Base-by-base conservation (phyloP, 169 alveolate genomes). In the Plasmodium ovale region DNA sequence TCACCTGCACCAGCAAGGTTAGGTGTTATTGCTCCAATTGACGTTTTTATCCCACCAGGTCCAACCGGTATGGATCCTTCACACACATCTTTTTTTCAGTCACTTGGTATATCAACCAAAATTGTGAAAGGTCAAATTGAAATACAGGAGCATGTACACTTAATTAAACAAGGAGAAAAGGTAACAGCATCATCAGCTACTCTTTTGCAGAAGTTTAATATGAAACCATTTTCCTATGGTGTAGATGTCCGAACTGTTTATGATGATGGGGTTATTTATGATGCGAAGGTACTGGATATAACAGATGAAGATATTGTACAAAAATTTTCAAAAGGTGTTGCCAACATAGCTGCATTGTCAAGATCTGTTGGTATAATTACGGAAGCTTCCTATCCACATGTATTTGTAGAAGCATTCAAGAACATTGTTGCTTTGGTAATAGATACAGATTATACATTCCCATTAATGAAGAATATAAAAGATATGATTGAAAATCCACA, bases 11-110 rank as follows among this genome's bases (percentile, higher is more conserved):
- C 99, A 35, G 99, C 99, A 54, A 95, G 98, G 91, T 99, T 97
- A 72, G 99, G 99, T 87, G 98, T 97, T 72, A 88, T 98, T 53
- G 99, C 99, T 49, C 99, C 99, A 1, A 94, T 95, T 84, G 99
- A 98, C 92, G 99, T 98, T 70, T 95, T 95, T 94, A 98, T 99
- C 72, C 99, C 99, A 10, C 98, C 99, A 49, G 99, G 99, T 9
- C 98, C 99, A 31, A 98, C 99, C 33, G 99, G 99, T 72, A 95
- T 99, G 97, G 99, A 99, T 91, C 99, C 99, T 35, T 97, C 99
- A 29, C 99, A 98, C 94, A 99, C 99, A 33, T 95, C 98, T 64
- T 99, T 98, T 98, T 99, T 99, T 99, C 99, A 99, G 93, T 99
- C 99, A 42, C 95, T 99, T 87, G 98, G 99, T 85, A 98, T 99